Evolutionary conservation across 192 early-diverging fungal species (phyloP).

Genomic region (Funneliformis geosporum): DNA sequence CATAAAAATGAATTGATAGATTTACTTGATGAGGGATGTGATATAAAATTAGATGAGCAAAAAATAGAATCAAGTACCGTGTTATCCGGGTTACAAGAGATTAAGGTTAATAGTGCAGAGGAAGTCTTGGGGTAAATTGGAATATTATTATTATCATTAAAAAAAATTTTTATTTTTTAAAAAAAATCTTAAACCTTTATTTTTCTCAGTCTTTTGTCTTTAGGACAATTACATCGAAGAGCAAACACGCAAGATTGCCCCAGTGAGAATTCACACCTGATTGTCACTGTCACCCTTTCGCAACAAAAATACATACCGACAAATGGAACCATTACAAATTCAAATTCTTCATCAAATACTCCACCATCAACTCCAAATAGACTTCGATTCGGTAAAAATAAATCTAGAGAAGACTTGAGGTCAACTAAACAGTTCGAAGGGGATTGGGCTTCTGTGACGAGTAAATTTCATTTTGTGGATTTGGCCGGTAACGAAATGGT

Average conservation of each 20-base stretch:
- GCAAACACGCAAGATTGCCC: conserved; percentile 76
- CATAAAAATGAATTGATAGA: conserved; percentile 97
- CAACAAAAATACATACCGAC: conserved; percentile 69
- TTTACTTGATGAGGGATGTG: conserved; percentile 68
- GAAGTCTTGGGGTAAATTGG: conserved; percentile 70
- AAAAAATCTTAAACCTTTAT: neutral
- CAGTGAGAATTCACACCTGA: conserved; percentile 91
- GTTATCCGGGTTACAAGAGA: conserved; percentile 80
- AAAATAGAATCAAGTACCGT: conserved; percentile 54
- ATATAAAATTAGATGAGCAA: conserved; percentile 56
- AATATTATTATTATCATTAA: no score
- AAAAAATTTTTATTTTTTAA: neutral
- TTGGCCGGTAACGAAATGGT: conserved; percentile 91
- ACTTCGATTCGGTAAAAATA: neutral
- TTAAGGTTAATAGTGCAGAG: conserved; percentile 64
- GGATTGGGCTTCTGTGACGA: conserved; percentile 65
- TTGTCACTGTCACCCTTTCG: conserved; percentile 85
- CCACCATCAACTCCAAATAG: conserved; percentile 3
- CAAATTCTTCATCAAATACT: conserved; percentile 15
- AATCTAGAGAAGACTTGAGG: conserved; percentile 1
- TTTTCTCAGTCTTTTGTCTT: conserved; percentile 52
- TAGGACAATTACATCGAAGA: conserved; percentile 74
- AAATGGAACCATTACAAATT: conserved; percentile 41
- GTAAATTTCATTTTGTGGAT: conserved; percentile 99
- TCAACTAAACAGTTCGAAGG: conserved; percentile 43